phyloP scores from a whole-genome alignment of 2,329 filamentous ascomycete species.

The Neonectria hederae region DNA sequence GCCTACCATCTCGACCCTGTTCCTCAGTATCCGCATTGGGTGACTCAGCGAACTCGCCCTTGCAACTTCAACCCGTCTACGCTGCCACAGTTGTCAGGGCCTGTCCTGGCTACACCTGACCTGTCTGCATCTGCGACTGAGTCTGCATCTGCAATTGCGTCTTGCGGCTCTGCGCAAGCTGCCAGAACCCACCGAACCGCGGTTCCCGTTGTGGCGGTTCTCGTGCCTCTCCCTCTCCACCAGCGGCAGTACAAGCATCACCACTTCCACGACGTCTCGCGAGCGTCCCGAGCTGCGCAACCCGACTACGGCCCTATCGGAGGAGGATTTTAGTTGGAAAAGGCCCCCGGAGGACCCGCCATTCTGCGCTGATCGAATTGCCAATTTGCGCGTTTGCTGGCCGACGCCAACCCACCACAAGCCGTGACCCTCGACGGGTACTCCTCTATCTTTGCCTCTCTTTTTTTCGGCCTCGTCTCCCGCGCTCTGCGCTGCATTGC shows the following conservation, averaged over 20 bases:
- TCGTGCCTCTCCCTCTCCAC: slow-evolving; percentile 13
- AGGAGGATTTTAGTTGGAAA: slow-evolving; percentile 10
- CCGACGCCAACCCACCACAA: slow-evolving; percentile 22
- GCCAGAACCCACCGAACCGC: slow-evolving; percentile 12
- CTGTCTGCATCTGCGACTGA: slow-evolving; percentile 14
- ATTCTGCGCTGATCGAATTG: slow-evolving; percentile 20
- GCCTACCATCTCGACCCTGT: slow-evolving; percentile 8
- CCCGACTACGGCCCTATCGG: slow-evolving; percentile 2
- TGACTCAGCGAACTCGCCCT: slow-evolving; percentile 28
- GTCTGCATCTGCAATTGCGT: background rate
- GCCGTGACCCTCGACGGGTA: slow-evolving; percentile 29
- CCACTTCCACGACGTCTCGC: slow-evolving; percentile 7
- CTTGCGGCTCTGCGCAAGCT: slow-evolving; percentile 23
- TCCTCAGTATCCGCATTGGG: slow-evolving; percentile 18
- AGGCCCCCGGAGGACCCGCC: slow-evolving; percentile 15
- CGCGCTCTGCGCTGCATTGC: slow-evolving; percentile 28
- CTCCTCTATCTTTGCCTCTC: slow-evolving; percentile 13
- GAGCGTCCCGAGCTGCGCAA: slow-evolving; percentile 13
- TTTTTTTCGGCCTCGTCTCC: slow-evolving; percentile 19
- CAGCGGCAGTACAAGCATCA: background rate
- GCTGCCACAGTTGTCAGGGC: slow-evolving; percentile 11
- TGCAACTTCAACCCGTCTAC: slow-evolving; percentile 18
- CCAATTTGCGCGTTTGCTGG: slow-evolving; percentile 29
- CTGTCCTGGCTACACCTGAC: slow-evolving; percentile 11
- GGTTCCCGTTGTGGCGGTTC: slow-evolving; percentile 14